Percentiles rank a stretch among this genome's conserved stretches.
These are phyloP conservation scores for Uronychia binucleata DNA, from an alignment of 73 alveolate species.

Conservation along the genomic window DNA sequence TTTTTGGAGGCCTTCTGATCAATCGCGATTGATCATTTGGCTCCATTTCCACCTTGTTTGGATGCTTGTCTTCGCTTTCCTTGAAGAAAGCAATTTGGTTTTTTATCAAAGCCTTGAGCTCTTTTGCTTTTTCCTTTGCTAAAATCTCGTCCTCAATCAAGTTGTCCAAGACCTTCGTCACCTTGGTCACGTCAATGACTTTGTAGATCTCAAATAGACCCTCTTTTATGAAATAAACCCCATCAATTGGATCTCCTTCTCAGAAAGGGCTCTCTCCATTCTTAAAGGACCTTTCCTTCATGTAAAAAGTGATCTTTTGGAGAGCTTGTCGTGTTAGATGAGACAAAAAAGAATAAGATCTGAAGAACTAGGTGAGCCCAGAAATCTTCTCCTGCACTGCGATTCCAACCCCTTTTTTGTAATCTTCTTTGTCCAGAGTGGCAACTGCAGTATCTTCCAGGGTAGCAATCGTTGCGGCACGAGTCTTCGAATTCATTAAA, in stretches of 20 bases:
- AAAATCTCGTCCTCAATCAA: background rate
- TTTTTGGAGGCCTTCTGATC: background rate
- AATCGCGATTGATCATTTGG: background rate
- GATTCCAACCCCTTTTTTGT: background rate
- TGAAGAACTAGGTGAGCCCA: background rate
- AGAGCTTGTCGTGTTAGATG: background rate
- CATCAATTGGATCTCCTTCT: background rate
- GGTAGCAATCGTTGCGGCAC: background rate
- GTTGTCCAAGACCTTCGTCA: background rate
- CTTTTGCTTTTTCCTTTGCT: background rate
- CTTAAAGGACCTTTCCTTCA: background rate
- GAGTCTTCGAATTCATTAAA: background rate
- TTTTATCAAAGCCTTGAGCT: background rate
- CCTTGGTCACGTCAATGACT: background rate
- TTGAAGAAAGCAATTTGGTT: background rate
- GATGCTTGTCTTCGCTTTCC: background rate
- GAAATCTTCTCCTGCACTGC: background rate
- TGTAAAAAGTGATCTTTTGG: background rate
- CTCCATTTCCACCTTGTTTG: background rate
- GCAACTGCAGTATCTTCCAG: background rate
- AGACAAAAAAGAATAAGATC: background rate
- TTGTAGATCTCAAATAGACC: background rate
- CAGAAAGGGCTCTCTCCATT: background rate
- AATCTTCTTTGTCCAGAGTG: background rate
- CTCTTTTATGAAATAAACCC: background rate